Evolutionary conservation across 768 basidiomycete species (phyloP).

Genomic region (Boletus coccyginus): DNA sequence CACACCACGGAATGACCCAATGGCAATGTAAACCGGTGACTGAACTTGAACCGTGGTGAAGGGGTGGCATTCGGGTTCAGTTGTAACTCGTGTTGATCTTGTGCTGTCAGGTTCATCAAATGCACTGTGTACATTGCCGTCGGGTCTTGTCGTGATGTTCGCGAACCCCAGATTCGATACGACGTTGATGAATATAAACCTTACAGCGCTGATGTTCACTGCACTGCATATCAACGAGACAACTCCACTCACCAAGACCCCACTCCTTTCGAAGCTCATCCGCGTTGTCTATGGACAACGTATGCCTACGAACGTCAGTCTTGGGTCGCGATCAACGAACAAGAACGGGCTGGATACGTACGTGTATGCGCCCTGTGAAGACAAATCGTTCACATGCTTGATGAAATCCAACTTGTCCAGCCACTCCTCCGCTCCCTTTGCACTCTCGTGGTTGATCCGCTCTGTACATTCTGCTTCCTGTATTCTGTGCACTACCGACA

Average conservation of each 20-base stretch:
- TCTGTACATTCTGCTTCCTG: not conserved
- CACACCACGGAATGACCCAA: slow-evolving; percentile 21
- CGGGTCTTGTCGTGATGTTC: slow-evolving; percentile 17
- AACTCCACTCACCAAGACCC: too few species aligned
- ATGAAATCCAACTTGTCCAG: slow-evolving; percentile 12
- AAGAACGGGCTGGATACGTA: too few species aligned
- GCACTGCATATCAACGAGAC: too few species aligned
- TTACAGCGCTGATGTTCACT: too few species aligned
- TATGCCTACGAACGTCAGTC: slow-evolving; percentile 6
- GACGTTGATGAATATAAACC: not conserved
- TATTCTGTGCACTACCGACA: slow-evolving; percentile 4
- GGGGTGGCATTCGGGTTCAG: too few species aligned
- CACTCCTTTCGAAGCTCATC: slow-evolving; percentile 1
- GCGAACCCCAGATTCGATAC: slow-evolving; percentile 1
- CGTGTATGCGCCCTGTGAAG: not conserved
- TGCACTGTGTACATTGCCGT: slow-evolving; percentile 21
- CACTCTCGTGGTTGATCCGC: not conserved
- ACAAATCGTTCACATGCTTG: slow-evolving; percentile 14
- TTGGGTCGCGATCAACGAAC: too few species aligned
- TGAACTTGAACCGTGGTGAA: too few species aligned
- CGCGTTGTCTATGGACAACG: not conserved
- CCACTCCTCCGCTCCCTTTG: slow-evolving; percentile 1
- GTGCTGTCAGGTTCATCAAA: slow-evolving; percentile 25
- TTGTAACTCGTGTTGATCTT: slow-evolving; percentile 26
- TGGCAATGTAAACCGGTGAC: not conserved